Evolutionary conservation across 2,329 filamentous ascomycete species (phyloP).

Genomic region (Fusarium phyllophilum): DNA sequence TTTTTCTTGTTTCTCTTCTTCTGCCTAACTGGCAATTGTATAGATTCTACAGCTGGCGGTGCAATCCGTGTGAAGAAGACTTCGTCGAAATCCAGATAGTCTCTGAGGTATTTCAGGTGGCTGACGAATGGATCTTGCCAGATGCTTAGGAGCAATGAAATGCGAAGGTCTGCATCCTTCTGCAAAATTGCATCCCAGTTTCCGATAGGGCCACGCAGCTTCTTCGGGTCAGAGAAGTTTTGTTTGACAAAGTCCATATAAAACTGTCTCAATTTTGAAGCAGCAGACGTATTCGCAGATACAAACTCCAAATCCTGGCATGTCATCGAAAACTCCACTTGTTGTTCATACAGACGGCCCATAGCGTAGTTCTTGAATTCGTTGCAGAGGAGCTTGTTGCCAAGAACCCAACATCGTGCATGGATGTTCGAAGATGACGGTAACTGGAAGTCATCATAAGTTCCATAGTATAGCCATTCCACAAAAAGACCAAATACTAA

Average conservation of each 20-base stretch:
- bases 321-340: not conserved
- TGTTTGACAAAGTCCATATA: not conserved
- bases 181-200: not conserved
- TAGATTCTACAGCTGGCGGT: not conserved
- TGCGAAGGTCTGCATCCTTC: not conserved
- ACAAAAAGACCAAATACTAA: not conserved
- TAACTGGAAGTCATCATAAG: not conserved
- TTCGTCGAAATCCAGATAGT: not conserved
- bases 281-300: not conserved
- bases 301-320: not conserved
- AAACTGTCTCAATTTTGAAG: not conserved
- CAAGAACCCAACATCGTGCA: not conserved
- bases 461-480: not conserved
- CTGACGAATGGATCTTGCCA: not conserved
- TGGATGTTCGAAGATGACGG: not conserved
- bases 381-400: not conserved
- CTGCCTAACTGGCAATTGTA: not conserved
- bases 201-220: not conserved
- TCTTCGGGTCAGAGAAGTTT: not conserved
- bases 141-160: not conserved
- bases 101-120: not conserved
- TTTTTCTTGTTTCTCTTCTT: not conserved
- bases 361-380: not conserved
- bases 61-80: not conserved
- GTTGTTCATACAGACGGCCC: not conserved